Conservation (phyloP, 306 rosid species). For the Rosa lucieae region DNA sequence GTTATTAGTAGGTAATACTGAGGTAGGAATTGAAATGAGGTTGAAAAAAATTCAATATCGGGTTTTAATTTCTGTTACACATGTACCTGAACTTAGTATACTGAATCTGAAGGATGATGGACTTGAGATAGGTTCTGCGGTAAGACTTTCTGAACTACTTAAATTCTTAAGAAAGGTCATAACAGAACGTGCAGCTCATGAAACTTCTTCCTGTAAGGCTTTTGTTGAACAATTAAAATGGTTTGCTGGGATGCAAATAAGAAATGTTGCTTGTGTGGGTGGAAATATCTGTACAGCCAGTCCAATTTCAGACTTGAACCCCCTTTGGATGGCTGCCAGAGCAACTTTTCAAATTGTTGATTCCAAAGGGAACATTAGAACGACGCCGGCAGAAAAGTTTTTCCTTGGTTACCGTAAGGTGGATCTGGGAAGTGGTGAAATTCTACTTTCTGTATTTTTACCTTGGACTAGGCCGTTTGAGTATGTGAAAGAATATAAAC, state of each 20-base stretch:
- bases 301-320: slow-evolving; percentile 97
- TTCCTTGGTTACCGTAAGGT: slow-evolving; percentile 89
- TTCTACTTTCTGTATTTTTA: slow-evolving; percentile 79
- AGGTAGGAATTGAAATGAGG: slow-evolving; percentile 97
- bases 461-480: slow-evolving; percentile 89
- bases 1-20: slow-evolving; percentile 82
- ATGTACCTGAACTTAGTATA: slow-evolving; percentile 71
- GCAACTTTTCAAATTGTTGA: slow-evolving; percentile 73
- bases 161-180: slow-evolving; percentile 52
- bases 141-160: slow-evolving; percentile 77
- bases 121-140: slow-evolving; percentile 84
- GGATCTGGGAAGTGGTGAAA: slow-evolving; percentile 68
- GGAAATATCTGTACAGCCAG: slow-evolving; percentile 97
- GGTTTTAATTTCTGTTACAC: slow-evolving; percentile 66
- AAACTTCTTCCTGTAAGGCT: slow-evolving; percentile 78
- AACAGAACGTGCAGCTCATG: slow-evolving; percentile 59
- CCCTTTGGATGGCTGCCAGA: slow-evolving; percentile 91
- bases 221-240: slow-evolving; percentile 88
- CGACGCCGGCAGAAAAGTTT: slow-evolving; percentile 67
- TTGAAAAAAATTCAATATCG: slow-evolving; percentile 65
- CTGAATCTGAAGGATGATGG: slow-evolving; percentile 66
- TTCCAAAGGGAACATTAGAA: slow-evolving; percentile 64
- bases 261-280: slow-evolving; percentile 88
- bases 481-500: slow-evolving; percentile 89
- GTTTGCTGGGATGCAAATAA: slow-evolving; percentile 96